Evolutionary conservation across 148 eudicot species (phyloP).

Genomic region (Simmondsia chinensis): DNA sequence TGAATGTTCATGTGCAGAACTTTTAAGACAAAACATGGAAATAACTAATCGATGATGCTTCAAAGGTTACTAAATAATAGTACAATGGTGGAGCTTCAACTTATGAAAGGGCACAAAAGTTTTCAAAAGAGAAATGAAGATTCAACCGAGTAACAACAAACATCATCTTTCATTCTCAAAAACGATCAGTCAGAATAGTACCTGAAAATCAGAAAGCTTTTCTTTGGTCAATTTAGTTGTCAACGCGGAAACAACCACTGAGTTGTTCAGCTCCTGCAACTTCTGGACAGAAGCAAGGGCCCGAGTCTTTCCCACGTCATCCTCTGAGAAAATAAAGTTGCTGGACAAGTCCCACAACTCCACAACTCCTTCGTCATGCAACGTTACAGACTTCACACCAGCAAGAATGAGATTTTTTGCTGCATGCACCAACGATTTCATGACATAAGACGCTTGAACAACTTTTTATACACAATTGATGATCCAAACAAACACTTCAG

Average conservation of each 20-base stretch:
- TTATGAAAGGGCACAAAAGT: too few relatives aligned
- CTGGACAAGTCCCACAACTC: slow-evolving; percentile 78
- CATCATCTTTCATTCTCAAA: too few relatives aligned
- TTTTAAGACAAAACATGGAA: too few relatives aligned
- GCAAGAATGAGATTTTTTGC: slow-evolving; percentile 82
- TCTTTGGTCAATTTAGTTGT: slow-evolving; percentile 48
- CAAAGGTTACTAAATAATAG: too few relatives aligned
- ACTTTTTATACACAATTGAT: not conserved
- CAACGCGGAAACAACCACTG: slow-evolving; percentile 45
- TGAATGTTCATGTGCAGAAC: too few relatives aligned
- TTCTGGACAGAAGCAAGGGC: slow-evolving; percentile 57
- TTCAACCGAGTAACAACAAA: too few relatives aligned
- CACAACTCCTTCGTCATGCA: slow-evolving; percentile 66
- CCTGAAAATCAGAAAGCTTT: slow-evolving; percentile 64
- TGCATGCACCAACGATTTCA: slow-evolving; percentile 22
- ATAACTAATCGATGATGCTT: too few relatives aligned
- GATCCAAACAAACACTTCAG: not conserved
- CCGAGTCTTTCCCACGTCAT: slow-evolving; percentile 61
- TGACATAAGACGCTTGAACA: not conserved
- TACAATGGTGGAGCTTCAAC: too few relatives aligned
- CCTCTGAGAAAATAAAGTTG: slow-evolving; percentile 53
- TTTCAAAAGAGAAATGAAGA: too few relatives aligned
- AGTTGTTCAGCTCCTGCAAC: slow-evolving; percentile 64
- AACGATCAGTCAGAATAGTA: slow-evolving; percentile 1
- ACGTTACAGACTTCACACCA: slow-evolving; percentile 76